A percentile compares a stretch with the other conserved stretches of the same genome.
phyloP scores from a whole-genome alignment of 352 stramenopile species.

The Globisporangium barbulae region DNA sequence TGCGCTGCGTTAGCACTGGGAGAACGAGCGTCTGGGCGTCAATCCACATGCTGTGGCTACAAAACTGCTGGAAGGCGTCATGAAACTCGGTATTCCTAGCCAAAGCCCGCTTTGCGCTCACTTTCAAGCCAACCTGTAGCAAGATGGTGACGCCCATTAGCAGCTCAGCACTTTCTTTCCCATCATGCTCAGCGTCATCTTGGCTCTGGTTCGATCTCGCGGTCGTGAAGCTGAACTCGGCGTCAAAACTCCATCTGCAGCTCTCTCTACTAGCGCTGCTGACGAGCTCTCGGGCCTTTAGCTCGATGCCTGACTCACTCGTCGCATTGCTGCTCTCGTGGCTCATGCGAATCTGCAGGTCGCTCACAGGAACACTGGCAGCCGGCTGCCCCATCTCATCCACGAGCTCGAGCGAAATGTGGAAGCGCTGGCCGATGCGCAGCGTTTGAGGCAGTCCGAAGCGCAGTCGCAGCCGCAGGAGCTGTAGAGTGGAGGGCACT shows the following conservation, averaged over 20 bases:
- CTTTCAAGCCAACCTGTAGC: background rate
- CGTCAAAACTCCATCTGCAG: constrained; percentile 12
- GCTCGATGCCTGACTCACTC: background rate
- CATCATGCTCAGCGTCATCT: background rate
- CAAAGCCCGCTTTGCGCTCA: background rate
- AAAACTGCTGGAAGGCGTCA: constrained; percentile 31
- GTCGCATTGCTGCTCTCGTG: background rate
- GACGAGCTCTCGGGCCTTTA: background rate
- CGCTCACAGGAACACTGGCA: background rate
- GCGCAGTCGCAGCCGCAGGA: constrained; percentile 47
- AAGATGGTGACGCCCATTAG: background rate
- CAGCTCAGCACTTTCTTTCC: no score
- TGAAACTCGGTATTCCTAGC: constrained; percentile 7
- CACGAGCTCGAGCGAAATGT: constrained; percentile 41
- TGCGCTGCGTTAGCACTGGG: constrained; percentile 28
- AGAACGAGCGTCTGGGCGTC: constrained; percentile 30
- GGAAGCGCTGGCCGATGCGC: constrained; percentile 24
- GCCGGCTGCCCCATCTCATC: constrained; percentile 52
- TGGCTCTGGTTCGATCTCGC: background rate
- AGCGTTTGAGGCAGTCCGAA: constrained; percentile 34
- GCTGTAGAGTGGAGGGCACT: constrained; percentile 18
- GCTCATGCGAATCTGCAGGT: constrained; percentile 10
- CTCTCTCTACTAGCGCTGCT: background rate
- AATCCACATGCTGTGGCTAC: constrained; percentile 29
- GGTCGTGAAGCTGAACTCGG: background rate